Evolutionary conservation across 805 yeast genomes (phyloP).

Genomic region (Candida sithepensis): DNA sequence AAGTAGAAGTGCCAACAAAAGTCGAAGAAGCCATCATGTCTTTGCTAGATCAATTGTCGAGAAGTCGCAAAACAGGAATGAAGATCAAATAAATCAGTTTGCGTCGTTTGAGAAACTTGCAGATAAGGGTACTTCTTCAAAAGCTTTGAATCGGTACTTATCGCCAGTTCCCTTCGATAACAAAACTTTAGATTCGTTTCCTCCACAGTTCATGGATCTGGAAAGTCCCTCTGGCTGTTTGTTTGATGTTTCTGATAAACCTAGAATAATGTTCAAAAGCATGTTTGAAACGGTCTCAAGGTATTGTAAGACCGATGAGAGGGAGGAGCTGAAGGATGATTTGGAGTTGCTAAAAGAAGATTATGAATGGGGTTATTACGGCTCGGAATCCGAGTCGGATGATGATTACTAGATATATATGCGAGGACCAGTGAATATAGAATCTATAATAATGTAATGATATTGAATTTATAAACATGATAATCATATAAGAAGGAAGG

Average conservation of each 20-base stretch:
- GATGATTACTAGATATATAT: conserved; percentile 16
- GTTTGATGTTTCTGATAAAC: conserved; percentile 23
- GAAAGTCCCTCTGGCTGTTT: conserved; percentile 10
- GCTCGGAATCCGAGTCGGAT: conserved; percentile 40
- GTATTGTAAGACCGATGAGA: conserved; percentile 40
- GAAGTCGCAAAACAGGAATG: conserved; percentile 4
- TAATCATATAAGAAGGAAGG: neutral
- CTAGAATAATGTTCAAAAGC: conserved; percentile 17
- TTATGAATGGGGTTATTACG: conserved; percentile 51
- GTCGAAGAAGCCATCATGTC: conserved; percentile 6
- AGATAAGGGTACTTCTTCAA: conserved; percentile 13
- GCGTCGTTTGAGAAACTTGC: conserved; percentile 3
- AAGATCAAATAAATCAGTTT: conserved; percentile 3
- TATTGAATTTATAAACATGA: conserved; percentile 4
- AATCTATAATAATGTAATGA: neutral
- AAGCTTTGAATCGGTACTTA: conserved; percentile 12
- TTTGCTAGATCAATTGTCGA: conserved; percentile 29
- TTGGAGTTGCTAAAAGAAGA: conserved; percentile 40
- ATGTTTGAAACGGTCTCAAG: conserved; percentile 26
- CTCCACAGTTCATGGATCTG: conserved; percentile 19
- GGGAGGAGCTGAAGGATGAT: conserved; percentile 50
- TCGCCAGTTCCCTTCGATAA: conserved; percentile 10
- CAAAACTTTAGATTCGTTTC: conserved; percentile 31
- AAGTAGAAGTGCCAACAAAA: neutral
- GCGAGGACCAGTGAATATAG: neutral